These are phyloP conservation scores for Leishmania lainsoni DNA, from an alignment of 208 protist genomes.

Conservation along the genomic window DNA sequence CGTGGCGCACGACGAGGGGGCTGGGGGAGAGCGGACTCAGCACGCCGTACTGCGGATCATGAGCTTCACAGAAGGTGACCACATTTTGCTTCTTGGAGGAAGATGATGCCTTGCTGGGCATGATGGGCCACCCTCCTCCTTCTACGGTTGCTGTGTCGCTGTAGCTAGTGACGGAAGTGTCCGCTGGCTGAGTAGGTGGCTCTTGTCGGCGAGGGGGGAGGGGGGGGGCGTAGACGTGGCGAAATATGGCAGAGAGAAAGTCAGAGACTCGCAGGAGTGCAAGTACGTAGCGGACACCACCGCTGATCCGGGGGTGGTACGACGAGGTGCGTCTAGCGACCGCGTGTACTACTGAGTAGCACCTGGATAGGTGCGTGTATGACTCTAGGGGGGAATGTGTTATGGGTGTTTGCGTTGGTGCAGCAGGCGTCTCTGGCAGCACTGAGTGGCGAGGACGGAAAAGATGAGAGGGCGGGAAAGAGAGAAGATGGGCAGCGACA, in stretches of 20 bases:
- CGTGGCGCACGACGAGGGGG: conserved; percentile 77
- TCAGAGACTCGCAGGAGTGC: background rate
- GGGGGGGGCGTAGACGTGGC: too few relatives aligned
- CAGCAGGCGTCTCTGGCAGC: background rate
- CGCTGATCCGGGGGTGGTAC: background rate
- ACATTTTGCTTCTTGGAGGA: conserved; percentile 37
- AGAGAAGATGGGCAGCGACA: background rate
- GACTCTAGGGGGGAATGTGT: background rate
- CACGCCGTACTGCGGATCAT: conserved; percentile 76
- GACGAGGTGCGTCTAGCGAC: background rate
- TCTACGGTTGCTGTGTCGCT: background rate
- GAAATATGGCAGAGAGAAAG: too few relatives aligned
- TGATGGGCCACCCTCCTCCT: background rate
- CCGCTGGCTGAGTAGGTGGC: background rate
- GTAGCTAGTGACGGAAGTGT: background rate
- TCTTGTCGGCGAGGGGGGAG: background rate
- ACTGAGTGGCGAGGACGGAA: background rate
- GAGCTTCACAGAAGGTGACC: conserved; percentile 73
- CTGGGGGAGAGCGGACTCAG: conserved; percentile 83
- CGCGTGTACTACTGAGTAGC: background rate
- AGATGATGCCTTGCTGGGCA: conserved; percentile 4
- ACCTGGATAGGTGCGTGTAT: background rate
- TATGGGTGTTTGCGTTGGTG: background rate
- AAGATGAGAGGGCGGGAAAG: background rate
- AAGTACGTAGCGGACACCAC: background rate